These are phyloP conservation scores for Setomelanomma holmii DNA, from an alignment of 2,329 filamentous ascomycete species.

Conservation along the genomic window DNA sequence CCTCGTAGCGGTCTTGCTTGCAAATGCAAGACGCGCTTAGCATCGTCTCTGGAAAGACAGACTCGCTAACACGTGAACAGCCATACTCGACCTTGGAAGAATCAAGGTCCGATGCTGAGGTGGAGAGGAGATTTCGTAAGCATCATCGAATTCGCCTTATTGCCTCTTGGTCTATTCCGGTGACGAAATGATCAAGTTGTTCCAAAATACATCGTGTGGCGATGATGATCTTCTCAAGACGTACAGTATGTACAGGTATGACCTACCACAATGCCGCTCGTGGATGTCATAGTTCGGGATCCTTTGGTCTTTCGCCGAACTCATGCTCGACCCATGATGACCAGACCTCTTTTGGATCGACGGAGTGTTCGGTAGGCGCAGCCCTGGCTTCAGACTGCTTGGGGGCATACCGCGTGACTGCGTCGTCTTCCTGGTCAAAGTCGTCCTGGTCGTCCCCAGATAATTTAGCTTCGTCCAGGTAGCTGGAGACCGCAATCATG, in stretches of 20 bases:
- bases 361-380: neutral
- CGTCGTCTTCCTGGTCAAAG: slow-evolving; percentile 9
- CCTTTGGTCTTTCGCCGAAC: slow-evolving; percentile 30
- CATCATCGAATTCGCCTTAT: too few species aligned
- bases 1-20: too few species aligned
- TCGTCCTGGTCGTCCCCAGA: slow-evolving; percentile 2
- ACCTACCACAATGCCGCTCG: neutral
- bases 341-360: slow-evolving; percentile 29
- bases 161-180: too few species aligned
- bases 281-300: slow-evolving; percentile 21
- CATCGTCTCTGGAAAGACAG: too few species aligned
- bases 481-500: slow-evolving; percentile 39
- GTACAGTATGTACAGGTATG: slow-evolving; percentile 7
- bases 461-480: slow-evolving; percentile 22
- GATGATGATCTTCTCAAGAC: slow-evolving; percentile 15
- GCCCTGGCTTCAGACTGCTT: neutral
- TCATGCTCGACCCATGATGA: slow-evolving; percentile 38
- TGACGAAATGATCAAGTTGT: too few species aligned
- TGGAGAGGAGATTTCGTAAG: too few species aligned
- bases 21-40: too few species aligned
- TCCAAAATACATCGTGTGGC: too few species aligned
- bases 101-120: too few species aligned
- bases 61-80: too few species aligned
- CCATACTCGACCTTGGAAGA: too few species aligned
- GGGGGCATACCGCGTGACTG: slow-evolving; percentile 4